Percentiles rank a stretch among this genome's conserved stretches.
phyloP scores from a whole-genome alignment of 2,329 filamentous ascomycete species.

The Hymenoscyphus linearis region DNA sequence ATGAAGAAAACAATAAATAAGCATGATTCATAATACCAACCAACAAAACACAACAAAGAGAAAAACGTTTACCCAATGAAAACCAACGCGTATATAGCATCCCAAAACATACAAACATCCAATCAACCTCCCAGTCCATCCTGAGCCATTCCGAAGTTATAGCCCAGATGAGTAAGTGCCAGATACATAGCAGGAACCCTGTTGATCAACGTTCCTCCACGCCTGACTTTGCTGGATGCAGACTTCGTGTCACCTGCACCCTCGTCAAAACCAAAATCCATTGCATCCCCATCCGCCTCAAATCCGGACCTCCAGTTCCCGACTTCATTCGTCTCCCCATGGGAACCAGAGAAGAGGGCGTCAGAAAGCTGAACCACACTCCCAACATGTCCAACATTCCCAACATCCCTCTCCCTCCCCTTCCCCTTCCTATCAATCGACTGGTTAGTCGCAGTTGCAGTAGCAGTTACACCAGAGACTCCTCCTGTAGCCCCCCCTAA shows the following conservation, averaged over 20 bases:
- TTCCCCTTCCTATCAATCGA: too few species aligned
- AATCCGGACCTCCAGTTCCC: neutral
- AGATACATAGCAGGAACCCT: conserved; percentile 27
- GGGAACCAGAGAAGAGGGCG: neutral
- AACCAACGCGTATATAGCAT: neutral
- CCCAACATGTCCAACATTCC: neutral
- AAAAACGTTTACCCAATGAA: neutral
- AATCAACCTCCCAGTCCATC: neutral
- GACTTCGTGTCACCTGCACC: neutral
- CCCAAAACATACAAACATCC: neutral
- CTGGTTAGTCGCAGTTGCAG: too few species aligned
- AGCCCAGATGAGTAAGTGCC: conserved; percentile 21
- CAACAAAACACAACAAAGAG: neutral
- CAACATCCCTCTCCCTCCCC: conserved; percentile 17
- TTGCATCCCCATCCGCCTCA: neutral
- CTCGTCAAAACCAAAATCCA: neutral
- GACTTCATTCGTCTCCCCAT: neutral
- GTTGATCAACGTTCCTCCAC: conserved; percentile 17
- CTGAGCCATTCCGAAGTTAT: conserved; percentile 22
- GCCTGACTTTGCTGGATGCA: neutral
- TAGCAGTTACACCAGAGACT: neutral
- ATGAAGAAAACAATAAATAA: too few species aligned
- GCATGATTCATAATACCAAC: too few species aligned
- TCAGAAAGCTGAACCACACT: neutral
- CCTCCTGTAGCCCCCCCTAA: conserved; percentile 22